A percentile compares a stretch with the other conserved stretches of the same genome.
These are phyloP conservation scores for Berkeleyomyces rouxiae DNA, from an alignment of 2,329 filamentous ascomycete species.

Conservation along the genomic window DNA sequence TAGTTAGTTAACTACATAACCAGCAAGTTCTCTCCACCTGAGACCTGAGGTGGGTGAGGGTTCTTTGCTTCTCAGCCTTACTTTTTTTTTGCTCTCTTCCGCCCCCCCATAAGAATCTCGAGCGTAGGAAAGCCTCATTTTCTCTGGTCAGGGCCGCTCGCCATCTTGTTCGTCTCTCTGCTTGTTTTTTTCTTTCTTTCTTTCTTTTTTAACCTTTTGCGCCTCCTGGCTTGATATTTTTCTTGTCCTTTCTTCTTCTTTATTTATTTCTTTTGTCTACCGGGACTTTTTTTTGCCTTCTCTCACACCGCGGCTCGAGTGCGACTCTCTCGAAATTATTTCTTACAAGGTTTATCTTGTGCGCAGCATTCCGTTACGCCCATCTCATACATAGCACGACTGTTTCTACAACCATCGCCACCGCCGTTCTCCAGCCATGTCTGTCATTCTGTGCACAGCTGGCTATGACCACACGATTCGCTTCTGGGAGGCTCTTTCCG, in stretches of 20 bases:
- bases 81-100: too few relatives aligned
- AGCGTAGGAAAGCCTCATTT: too few relatives aligned
- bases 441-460: constrained; percentile 46
- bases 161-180: too few relatives aligned
- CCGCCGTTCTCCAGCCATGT: constrained; percentile 26
- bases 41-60: too few relatives aligned
- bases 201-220: background rate
- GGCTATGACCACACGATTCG: constrained; percentile 48
- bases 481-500: constrained; percentile 96
- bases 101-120: too few relatives aligned
- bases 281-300: too few relatives aligned
- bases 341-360: background rate
- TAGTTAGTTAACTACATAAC: too few relatives aligned
- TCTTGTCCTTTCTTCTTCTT: background rate
- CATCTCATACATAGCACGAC: background rate
- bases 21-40: too few relatives aligned
- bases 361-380: background rate
- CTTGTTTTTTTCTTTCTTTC: background rate
- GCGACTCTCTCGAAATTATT: background rate
- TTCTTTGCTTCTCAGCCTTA: too few relatives aligned
- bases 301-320: too few relatives aligned
- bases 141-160: too few relatives aligned
- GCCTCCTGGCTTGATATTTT: background rate
- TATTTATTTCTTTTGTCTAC: too few relatives aligned
- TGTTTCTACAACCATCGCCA: background rate